Percentiles rank a stretch among this genome's conserved stretches.
phyloP scores from a whole-genome alignment of 1,139 yeast species.

The Suhomyces chickasaworum region DNA sequence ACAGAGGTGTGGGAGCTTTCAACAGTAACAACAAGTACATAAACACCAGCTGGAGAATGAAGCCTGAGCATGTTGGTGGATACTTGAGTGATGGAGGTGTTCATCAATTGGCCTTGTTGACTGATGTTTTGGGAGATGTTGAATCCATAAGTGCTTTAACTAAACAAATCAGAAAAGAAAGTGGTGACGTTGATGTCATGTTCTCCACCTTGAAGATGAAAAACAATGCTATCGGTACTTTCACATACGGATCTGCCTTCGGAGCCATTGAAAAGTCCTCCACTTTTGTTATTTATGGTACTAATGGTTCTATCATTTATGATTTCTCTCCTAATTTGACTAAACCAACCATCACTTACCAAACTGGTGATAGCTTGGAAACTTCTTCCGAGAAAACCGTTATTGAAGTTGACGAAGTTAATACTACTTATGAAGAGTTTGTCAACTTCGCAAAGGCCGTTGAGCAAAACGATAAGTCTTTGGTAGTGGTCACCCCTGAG shows the following conservation, averaged over 20 bases:
- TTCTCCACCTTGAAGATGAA: constrained; percentile 67
- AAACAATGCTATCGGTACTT: constrained; percentile 77
- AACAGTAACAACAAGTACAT: constrained; percentile 64
- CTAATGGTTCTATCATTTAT: constrained; percentile 68
- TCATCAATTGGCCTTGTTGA: constrained; percentile 84
- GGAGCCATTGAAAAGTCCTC: constrained; percentile 78
- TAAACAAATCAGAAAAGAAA: constrained; percentile 68
- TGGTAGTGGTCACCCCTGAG: constrained; percentile 63
- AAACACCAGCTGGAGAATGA: constrained; percentile 78
- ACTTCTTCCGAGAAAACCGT: constrained; percentile 46
- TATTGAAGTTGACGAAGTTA: constrained; percentile 61
- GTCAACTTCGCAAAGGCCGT: constrained; percentile 74
- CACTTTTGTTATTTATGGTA: constrained; percentile 71
- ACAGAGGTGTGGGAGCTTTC: constrained; percentile 82
- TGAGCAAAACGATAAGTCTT: constrained; percentile 57
- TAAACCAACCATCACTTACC: constrained; percentile 50
- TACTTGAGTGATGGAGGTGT: constrained; percentile 93
- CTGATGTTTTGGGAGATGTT: constrained; percentile 78
- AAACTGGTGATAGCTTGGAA: constrained; percentile 44
- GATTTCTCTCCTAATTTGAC: constrained; percentile 58
- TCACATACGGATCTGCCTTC: constrained; percentile 87
- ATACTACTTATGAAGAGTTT: constrained; percentile 60
- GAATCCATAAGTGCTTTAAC: constrained; percentile 71
- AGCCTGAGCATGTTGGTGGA: constrained; percentile 91
- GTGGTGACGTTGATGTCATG: constrained; percentile 80